Conservation (phyloP, 768 basidiomycete species). For the Nevesoporus exiguus region DNA sequence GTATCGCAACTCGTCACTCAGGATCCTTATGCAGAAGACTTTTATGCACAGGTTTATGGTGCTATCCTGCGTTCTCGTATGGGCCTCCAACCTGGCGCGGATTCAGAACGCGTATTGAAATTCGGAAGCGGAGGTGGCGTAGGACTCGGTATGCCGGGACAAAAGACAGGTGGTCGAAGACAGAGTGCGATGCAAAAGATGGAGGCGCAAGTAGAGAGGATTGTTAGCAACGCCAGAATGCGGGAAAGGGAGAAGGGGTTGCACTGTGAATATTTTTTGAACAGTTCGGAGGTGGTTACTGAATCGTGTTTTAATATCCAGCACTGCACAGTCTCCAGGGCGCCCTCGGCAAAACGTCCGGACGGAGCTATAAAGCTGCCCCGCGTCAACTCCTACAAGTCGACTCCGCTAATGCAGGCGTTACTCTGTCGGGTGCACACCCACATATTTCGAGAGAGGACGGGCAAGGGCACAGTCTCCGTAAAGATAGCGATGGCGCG, state of each 20-base stretch:
- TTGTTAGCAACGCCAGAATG: conserved; percentile 87
- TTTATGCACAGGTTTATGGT: conserved; percentile 95
- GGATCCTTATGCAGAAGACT: conserved; percentile 97
- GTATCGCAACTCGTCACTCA: conserved; percentile 96
- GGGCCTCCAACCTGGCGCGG: conserved; percentile 60
- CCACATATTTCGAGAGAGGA: conserved; percentile 55
- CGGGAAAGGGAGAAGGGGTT: conserved; percentile 82
- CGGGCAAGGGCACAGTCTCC: conserved; percentile 21
- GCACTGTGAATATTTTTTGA: conserved; percentile 40
- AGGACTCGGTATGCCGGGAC: conserved; percentile 50
- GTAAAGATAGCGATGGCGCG: conserved; percentile 47
- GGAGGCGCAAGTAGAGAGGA: conserved; percentile 93
- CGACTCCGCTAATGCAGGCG: conserved; percentile 44
- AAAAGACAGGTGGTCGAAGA: conserved; percentile 61
- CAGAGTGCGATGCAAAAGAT: conserved; percentile 89
- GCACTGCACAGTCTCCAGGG: conserved; percentile 81
- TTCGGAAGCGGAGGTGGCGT: conserved; percentile 87
- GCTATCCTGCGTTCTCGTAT: conserved; percentile 77
- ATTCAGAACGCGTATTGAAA: conserved; percentile 74
- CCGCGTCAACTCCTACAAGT: conserved; percentile 95
- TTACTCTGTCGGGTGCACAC: conserved; percentile 41
- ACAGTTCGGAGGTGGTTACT: neutral
- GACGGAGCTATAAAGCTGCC: conserved; percentile 92
- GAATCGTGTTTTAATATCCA: conserved; percentile 26
- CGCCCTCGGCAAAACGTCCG: conserved; percentile 91